A percentile compares a stretch with the other conserved stretches of the same genome.
Conservation (phyloP, 768 basidiomycete species). For the Saitozyma podzolica region DNA sequence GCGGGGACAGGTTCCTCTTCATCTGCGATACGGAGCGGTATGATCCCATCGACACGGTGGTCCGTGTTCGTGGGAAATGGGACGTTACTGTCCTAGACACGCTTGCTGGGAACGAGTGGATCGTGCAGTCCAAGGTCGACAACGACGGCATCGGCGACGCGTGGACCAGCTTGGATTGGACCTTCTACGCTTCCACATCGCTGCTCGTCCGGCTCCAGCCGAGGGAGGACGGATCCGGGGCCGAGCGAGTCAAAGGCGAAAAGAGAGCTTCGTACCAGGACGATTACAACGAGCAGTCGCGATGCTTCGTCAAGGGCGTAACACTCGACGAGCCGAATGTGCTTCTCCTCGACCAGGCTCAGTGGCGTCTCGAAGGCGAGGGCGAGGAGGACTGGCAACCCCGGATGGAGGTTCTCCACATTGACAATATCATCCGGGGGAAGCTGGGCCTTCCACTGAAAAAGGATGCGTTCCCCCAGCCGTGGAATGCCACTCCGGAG, state of each 20-base stretch:
- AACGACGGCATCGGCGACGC: constrained; percentile 7
- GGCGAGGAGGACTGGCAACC: constrained; percentile 25
- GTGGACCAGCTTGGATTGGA: constrained; percentile 23
- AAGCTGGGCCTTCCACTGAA: constrained; percentile 26
- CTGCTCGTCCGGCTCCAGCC: constrained; percentile 8
- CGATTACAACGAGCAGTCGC: background rate
- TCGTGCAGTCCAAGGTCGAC: constrained; percentile 5
- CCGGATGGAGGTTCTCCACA: constrained; percentile 29
- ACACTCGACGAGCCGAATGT: constrained; percentile 33
- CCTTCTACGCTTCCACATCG: constrained; percentile 31
- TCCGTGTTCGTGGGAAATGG: constrained; percentile 22
- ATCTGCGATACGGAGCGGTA: constrained; percentile 34
- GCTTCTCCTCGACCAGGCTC: constrained; percentile 30
- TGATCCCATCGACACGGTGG: constrained; percentile 14
- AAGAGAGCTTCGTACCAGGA: background rate
- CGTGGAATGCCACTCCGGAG: constrained; percentile 21
- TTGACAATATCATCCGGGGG: constrained; percentile 28
- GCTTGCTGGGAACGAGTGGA: constrained; percentile 15
- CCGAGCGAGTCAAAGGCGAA: too few relatives aligned
- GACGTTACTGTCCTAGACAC: constrained; percentile 25
- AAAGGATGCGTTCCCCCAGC: constrained; percentile 33
- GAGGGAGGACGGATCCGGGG: background rate
- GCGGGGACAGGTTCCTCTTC: constrained; percentile 28
- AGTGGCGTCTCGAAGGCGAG: constrained; percentile 15
- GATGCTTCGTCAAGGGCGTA: constrained; percentile 15